These are phyloP conservation scores for Cordyceps tenuipes DNA, from an alignment of 2,329 filamentous ascomycete species.

Conservation along the genomic window DNA sequence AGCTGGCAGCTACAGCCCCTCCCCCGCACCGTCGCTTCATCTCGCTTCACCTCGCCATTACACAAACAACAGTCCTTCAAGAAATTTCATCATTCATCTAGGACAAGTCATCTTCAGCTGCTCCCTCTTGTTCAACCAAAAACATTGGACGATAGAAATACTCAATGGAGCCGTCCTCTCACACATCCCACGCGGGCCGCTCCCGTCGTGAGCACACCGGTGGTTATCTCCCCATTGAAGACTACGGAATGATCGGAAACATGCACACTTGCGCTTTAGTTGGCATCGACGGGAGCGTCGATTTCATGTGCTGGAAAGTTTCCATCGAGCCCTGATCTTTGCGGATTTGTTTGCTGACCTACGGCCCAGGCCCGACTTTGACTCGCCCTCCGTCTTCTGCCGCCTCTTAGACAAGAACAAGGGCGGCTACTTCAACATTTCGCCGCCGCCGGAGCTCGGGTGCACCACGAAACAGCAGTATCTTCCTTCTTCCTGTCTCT, in stretches of 20 bases:
- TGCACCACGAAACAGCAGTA: conserved; percentile 73
- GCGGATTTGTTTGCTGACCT: not conserved
- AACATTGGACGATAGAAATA: not conserved
- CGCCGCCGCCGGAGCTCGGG: conserved; percentile 39
- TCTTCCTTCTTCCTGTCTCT: conserved; percentile 63
- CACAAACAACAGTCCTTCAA: not conserved
- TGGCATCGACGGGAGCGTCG: conserved; percentile 64
- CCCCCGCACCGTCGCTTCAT: not conserved
- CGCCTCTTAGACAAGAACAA: conserved; percentile 66
- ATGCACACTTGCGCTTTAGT: conserved; percentile 73
- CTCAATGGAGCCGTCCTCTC: conserved; percentile 4
- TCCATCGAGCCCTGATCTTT: not conserved
- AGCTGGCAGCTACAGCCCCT: not conserved
- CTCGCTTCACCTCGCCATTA: not conserved
- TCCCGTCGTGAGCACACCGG: conserved; percentile 28
- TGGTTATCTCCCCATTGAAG: conserved; percentile 57
- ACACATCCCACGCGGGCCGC: conserved; percentile 23
- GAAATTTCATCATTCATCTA: not conserved
- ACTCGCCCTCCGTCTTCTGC: conserved; percentile 69
- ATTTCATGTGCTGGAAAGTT: conserved; percentile 67
- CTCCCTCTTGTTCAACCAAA: too few relatives aligned
- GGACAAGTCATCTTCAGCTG: not conserved
- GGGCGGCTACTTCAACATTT: conserved; percentile 64
- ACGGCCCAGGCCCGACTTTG: conserved; percentile 59
- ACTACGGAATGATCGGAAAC: conserved; percentile 74